phyloP scores from a whole-genome alignment of 495 filamentous ascomycete species.

The Penicillium longicatenatum region DNA sequence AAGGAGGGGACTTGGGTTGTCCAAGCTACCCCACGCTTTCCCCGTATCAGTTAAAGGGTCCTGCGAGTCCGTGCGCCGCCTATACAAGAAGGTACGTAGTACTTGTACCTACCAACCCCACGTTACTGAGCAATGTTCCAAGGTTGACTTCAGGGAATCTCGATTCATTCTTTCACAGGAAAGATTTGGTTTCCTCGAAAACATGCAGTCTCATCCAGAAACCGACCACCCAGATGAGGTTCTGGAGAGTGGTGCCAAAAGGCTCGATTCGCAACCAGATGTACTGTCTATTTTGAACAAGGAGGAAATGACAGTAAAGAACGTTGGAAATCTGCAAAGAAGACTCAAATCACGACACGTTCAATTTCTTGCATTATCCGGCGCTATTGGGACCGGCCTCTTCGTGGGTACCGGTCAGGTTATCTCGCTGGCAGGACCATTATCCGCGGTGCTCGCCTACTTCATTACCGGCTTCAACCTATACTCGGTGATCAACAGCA shows the following conservation, averaged over 20 bases:
- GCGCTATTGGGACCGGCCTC: constrained; percentile 66
- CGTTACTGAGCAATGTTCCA: neutral
- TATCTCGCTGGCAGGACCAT: constrained; percentile 61
- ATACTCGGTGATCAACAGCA: constrained; percentile 47
- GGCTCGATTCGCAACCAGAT: neutral
- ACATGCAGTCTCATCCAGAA: neutral
- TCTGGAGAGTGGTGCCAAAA: neutral
- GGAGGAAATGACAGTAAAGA: neutral
- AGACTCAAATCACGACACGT: constrained; percentile 64
- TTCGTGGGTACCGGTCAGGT: constrained; percentile 69
- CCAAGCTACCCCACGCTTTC: neutral
- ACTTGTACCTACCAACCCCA: neutral
- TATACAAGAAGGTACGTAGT: neutral
- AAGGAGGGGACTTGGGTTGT: neutral
- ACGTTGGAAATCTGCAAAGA: constrained; percentile 36
- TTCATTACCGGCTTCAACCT: constrained; percentile 62
- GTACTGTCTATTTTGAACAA: neutral
- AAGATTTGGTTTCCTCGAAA: neutral
- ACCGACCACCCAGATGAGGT: neutral
- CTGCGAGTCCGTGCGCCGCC: neutral
- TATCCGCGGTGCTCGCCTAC: constrained; percentile 66
- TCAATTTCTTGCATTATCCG: constrained; percentile 59
- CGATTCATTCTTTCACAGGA: too few species aligned
- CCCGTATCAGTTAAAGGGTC: constrained; percentile 2
- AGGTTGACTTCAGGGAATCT: too few species aligned